These are phyloP conservation scores for Citrus sp. DNA, from an alignment of 345 rosid species.

Conservation along the genomic window DNA sequence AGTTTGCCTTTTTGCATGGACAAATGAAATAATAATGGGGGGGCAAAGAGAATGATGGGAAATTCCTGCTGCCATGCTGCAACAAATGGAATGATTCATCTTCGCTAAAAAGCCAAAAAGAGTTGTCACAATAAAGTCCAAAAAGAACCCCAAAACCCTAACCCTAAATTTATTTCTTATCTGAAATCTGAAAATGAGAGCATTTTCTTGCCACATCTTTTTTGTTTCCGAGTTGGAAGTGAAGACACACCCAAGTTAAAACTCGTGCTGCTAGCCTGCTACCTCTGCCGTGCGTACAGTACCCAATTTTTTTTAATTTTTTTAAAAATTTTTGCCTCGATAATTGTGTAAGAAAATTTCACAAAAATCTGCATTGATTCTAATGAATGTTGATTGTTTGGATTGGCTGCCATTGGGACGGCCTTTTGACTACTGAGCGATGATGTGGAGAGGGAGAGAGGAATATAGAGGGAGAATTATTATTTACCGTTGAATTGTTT, in stretches of 20 bases:
- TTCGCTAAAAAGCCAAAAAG: not conserved
- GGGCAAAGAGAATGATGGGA: constrained; percentile 33
- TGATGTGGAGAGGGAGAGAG: constrained; percentile 1
- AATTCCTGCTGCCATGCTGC: constrained; percentile 21
- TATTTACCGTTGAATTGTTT: not conserved
- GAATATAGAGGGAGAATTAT: not conserved
- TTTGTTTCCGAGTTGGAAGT: not conserved
- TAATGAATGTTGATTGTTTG: not conserved
- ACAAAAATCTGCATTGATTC: constrained; percentile 9
- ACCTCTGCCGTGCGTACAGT: constrained; percentile 17
- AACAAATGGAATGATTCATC: constrained; percentile 22
- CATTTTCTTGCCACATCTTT: not conserved
- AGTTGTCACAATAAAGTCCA: not conserved
- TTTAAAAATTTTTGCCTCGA: not conserved
- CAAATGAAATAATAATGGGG: not conserved
- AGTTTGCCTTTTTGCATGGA: not conserved
- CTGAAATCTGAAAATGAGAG: not conserved
- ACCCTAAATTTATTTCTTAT: constrained; percentile 6
- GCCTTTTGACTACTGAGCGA: not conserved
- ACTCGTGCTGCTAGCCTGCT: constrained; percentile 1
- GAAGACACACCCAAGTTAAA: not conserved
- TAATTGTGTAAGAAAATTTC: not conserved
- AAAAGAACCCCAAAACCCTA: not conserved
- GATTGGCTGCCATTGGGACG: not conserved
- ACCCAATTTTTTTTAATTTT: not conserved